Conservation (phyloP, 1,284 basidiomycete species). For the Volvariella volvacea region DNA sequence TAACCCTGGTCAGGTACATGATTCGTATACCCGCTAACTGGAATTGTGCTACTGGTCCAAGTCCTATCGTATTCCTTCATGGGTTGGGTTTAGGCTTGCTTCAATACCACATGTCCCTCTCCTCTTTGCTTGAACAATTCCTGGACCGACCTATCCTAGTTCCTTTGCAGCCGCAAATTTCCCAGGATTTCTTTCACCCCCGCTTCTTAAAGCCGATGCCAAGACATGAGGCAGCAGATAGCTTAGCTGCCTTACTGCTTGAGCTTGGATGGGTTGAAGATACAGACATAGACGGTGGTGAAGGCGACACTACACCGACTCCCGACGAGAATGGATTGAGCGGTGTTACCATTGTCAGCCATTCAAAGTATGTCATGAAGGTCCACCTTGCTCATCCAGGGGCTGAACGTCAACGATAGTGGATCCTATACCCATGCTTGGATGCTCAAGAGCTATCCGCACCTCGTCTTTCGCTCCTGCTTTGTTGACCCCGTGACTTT, state of each 20-base stretch:
- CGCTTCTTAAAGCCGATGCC: constrained; percentile 66
- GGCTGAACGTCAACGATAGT: constrained; percentile 25
- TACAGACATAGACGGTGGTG: constrained; percentile 11
- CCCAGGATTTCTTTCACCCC: constrained; percentile 77
- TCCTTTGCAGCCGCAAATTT: constrained; percentile 78
- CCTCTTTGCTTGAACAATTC: constrained; percentile 43
- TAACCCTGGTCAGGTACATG: constrained; percentile 50
- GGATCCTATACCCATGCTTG: constrained; percentile 77
- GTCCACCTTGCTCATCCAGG: background rate
- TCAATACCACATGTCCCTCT: constrained; percentile 54
- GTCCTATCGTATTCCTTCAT: constrained; percentile 81
- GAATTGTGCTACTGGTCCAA: constrained; percentile 44
- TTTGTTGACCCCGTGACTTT: constrained; percentile 89
- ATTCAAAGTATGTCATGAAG: constrained; percentile 85
- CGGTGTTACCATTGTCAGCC: constrained; percentile 78
- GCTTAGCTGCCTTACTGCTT: constrained; percentile 53
- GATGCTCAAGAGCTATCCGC: constrained; percentile 75
- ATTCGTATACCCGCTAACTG: constrained; percentile 64
- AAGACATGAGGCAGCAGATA: constrained; percentile 50
- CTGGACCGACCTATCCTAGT: constrained; percentile 72
- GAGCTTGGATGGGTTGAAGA: constrained; percentile 59
- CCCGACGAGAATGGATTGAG: constrained; percentile 19
- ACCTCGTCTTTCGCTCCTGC: constrained; percentile 67
- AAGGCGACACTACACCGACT: constrained; percentile 19
- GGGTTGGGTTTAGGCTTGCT: constrained; percentile 79